Evolutionary conservation across 805 yeast genomes (phyloP).

Genomic region (Jamesozyma hellenica): DNA sequence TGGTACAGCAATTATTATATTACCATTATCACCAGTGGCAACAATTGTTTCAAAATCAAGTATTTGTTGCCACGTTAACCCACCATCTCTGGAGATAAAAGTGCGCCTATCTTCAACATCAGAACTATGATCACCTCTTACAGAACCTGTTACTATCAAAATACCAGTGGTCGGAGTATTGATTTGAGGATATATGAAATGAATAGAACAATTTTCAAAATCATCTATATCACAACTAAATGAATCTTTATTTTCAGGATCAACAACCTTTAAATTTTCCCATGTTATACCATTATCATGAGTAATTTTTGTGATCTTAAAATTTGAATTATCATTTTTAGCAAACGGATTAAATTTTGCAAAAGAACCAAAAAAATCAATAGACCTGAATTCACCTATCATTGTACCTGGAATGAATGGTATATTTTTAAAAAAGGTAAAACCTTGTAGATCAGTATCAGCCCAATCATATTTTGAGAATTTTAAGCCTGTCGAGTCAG

Average conservation of each 20-base stretch:
- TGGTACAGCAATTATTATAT: slow-evolving; percentile 56
- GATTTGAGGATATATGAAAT: slow-evolving; percentile 31
- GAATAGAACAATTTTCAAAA: slow-evolving; percentile 37
- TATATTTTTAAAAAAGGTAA: slow-evolving; percentile 3
- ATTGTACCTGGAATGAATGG: slow-evolving; percentile 17
- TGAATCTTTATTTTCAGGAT: slow-evolving; percentile 30
- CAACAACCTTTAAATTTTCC: slow-evolving; percentile 37
- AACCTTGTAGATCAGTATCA: slow-evolving; percentile 4
- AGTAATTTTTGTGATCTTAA: slow-evolving; percentile 34
- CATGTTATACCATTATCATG: slow-evolving; percentile 47
- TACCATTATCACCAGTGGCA: slow-evolving; percentile 71
- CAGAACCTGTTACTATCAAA: slow-evolving; percentile 16
- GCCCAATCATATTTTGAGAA: slow-evolving; percentile 15
- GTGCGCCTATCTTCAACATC: slow-evolving; percentile 29
- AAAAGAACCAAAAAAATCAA: too few relatives aligned
- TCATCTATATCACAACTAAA: slow-evolving; percentile 24
- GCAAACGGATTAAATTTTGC: too few relatives aligned
- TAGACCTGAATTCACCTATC: slow-evolving; percentile 5
- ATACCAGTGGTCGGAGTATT: slow-evolving; percentile 49
- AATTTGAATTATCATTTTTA: too few relatives aligned
- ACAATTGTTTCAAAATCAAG: slow-evolving; percentile 43
- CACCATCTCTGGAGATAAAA: slow-evolving; percentile 67
- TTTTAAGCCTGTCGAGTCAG: slow-evolving; percentile 27
- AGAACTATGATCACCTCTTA: slow-evolving; percentile 7
- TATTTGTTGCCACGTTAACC: slow-evolving; percentile 56